Evolutionary conservation across 2,329 filamentous ascomycete species (phyloP), one percentile per base, ranked within the genome.

Genomic region (Massarina eburnea): DNA sequence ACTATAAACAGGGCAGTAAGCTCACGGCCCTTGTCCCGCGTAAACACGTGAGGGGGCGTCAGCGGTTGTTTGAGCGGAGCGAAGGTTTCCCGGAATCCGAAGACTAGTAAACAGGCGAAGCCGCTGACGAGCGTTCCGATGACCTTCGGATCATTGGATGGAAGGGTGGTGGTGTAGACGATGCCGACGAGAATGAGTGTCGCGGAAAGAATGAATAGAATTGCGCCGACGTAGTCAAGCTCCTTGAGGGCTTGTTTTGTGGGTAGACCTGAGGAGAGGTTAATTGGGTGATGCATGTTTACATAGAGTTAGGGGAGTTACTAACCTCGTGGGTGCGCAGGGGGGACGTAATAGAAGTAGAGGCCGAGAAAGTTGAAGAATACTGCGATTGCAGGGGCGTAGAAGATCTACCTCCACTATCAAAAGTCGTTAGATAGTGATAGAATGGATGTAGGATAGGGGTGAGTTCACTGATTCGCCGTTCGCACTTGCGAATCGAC

Each of bases 1-100:
- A 72, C 71, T 20, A 78, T 64, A 29, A 71, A 74, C 0, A 75
- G 75, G 0, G 72, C 74, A 0, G 75, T 77, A 34, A 79, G 71
- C 34, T 76, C 74, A n/a, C 76, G 66, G n/a, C n/a, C n/a, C n/a
- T n/a, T 58, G 10, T 71, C 70, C 8, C 69, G 62, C 4, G 71
- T 71, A 55, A 79, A 79, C 53, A 79, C 64, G 37, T 70, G 65
- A 0, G 73, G 66, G 6, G 76, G 76, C 1, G 73, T 75, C 10
- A 78, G 45, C 0, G 64, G 62, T 36, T 66, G 58, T 35, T 61
- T 61, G 1, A 59, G 42, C 1, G 49, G 51, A 2, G 51, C 52
- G 41, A 63, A 66, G 3, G 61, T 66, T 43, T 71, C 67, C 58
- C 61, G 69, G 12, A 60, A 38, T 3, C 44, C 58, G n/a, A n/a